Percentiles rank a stretch among this genome's conserved stretches.
phyloP scores from a whole-genome alignment of 257 asterid species.

The Anisodus acutangulus region DNA sequence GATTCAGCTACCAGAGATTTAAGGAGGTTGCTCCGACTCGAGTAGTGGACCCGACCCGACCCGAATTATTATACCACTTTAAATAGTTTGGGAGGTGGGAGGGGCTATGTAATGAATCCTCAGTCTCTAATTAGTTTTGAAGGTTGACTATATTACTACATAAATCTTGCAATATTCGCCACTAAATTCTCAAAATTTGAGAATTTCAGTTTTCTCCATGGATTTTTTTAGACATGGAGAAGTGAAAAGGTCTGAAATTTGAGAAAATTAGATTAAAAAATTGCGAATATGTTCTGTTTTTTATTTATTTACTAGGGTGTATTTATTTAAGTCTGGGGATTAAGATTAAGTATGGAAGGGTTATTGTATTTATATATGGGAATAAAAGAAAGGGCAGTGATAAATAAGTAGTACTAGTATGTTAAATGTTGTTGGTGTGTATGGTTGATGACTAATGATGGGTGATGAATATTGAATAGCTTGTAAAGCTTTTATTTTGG shows the following conservation, averaged over 20 bases:
- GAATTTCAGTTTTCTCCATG: slow-evolving; percentile 32
- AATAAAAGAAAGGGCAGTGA: not conserved
- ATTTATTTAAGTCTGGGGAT: not conserved
- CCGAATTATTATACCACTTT: not conserved
- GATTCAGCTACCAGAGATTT: slow-evolving; percentile 60
- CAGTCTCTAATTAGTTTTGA: slow-evolving; percentile 15
- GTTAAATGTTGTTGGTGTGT: not conserved
- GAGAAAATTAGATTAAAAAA: slow-evolving; percentile 24
- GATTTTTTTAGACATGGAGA: slow-evolving; percentile 40
- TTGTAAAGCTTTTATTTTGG: not conserved
- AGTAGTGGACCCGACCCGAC: slow-evolving; percentile 16
- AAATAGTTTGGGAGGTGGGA: too few relatives aligned
- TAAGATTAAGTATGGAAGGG: not conserved
- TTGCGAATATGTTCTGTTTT: slow-evolving; percentile 10
- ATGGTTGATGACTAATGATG: not conserved
- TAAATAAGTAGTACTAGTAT: not conserved
- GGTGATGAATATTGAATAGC: slow-evolving; percentile 10
- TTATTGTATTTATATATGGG: not conserved
- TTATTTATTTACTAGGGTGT: not conserved
- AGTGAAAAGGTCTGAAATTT: slow-evolving; percentile 29
- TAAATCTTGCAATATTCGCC: not conserved
- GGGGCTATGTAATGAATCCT: not conserved
- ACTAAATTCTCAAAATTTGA: slow-evolving; percentile 3
- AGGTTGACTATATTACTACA: slow-evolving; percentile 1
- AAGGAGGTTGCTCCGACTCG: slow-evolving; percentile 52